These are phyloP conservation scores for Thalassiosira hispida DNA, from an alignment of 352 stramenopile species.

Conservation along the genomic window DNA sequence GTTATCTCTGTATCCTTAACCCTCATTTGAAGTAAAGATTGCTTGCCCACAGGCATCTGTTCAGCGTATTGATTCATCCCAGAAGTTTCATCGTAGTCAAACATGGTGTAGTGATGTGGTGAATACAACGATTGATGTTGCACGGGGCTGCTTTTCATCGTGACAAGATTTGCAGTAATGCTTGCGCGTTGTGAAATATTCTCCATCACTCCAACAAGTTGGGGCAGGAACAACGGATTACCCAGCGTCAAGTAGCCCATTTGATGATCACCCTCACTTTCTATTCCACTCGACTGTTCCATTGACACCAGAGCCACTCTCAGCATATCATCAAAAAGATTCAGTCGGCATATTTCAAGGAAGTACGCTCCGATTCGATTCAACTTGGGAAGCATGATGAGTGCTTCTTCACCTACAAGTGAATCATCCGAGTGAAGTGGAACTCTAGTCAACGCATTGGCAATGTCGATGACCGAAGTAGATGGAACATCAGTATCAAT, in stretches of 20 bases:
- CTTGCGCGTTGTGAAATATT: conserved; percentile 9
- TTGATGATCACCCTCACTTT: background rate
- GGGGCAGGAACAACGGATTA: conserved; percentile 24
- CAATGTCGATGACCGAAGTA: conserved; percentile 2
- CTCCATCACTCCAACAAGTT: conserved; percentile 17
- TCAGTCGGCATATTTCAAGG: conserved; percentile 21
- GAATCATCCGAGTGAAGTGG: conserved; percentile 10
- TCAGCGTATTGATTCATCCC: conserved; percentile 33
- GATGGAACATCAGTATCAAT: conserved; percentile 10
- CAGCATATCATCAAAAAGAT: conserved; percentile 3
- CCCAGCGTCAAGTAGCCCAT: conserved; percentile 25
- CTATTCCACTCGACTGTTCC: background rate
- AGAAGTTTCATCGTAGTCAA: conserved; percentile 34
- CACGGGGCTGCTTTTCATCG: conserved; percentile 23
- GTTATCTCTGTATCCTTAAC: conserved; percentile 4
- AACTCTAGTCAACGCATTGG: conserved; percentile 7
- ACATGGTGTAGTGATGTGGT: conserved; percentile 18
- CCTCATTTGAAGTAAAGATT: conserved; percentile 29
- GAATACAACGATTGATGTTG: conserved; percentile 6
- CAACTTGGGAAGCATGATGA: conserved; percentile 10
- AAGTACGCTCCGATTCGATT: conserved; percentile 19
- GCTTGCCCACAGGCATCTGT: conserved; percentile 28
- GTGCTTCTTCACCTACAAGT: background rate
- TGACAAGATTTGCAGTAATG: conserved; percentile 5
- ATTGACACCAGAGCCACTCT: conserved; percentile 15